A percentile compares a stretch with the other conserved stretches of the same genome.
Evolutionary conservation across 1,284 basidiomycete species (phyloP).

Genomic region (Boletus semigastroideus): DNA sequence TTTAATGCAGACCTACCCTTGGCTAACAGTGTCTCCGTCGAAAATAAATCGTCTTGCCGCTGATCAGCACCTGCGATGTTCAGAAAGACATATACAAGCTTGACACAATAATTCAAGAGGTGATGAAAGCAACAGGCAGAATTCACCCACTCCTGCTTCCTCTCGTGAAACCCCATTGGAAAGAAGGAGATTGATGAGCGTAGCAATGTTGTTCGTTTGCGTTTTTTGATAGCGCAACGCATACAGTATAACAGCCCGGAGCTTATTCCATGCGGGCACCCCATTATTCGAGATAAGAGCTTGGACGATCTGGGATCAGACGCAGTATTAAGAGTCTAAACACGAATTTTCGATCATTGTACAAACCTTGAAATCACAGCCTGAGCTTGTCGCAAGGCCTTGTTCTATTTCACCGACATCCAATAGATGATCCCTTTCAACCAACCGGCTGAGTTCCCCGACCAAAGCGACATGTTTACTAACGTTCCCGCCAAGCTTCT

Average conservation of each 20-base stretch:
- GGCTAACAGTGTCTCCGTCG: slow-evolving; percentile 92
- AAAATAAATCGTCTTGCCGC: slow-evolving; percentile 96
- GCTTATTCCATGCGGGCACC: slow-evolving; percentile 80
- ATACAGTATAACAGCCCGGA: slow-evolving; percentile 92
- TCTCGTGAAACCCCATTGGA: slow-evolving; percentile 81
- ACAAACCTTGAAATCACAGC: slow-evolving; percentile 81
- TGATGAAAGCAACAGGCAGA: background rate
- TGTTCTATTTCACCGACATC: slow-evolving; percentile 96
- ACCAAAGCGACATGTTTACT: slow-evolving; percentile 98
- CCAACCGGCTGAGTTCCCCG: slow-evolving; percentile 90
- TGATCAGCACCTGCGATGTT: slow-evolving; percentile 96
- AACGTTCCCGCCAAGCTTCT: slow-evolving; percentile 95
- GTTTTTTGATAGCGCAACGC: slow-evolving; percentile 95
- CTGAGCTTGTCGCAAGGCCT: slow-evolving; percentile 90
- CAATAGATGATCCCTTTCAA: slow-evolving; percentile 83
- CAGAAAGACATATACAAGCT: slow-evolving; percentile 93
- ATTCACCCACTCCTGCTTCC: slow-evolving; percentile 69
- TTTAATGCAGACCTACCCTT: slow-evolving; percentile 94
- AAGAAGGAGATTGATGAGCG: slow-evolving; percentile 81
- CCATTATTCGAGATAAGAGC: slow-evolving; percentile 65
- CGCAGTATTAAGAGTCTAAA: slow-evolving; percentile 1
- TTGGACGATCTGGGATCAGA: slow-evolving; percentile 67
- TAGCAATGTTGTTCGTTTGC: slow-evolving; percentile 81
- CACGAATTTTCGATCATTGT: background rate
- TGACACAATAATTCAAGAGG: slow-evolving; percentile 6